phyloP scores from a whole-genome alignment of 352 stramenopile species.

The Globisporangium irregulare region DNA sequence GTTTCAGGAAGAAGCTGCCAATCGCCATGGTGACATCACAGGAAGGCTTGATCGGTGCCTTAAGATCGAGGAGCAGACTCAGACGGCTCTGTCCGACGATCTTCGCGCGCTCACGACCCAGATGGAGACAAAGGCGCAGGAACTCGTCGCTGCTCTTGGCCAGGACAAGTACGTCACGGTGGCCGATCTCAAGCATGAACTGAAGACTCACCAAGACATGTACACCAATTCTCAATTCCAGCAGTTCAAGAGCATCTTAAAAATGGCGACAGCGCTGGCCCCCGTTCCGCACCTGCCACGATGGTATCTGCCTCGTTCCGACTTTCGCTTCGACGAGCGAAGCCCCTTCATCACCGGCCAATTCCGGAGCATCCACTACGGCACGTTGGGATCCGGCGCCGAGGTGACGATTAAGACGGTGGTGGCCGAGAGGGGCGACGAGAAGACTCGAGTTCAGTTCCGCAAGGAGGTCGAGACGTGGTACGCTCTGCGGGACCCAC shows the following conservation, averaged over 20 bases:
- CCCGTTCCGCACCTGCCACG: constrained; percentile 2
- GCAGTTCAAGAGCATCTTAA: constrained; percentile 13
- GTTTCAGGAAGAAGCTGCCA: constrained; percentile 4
- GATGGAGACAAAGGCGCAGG: neutral
- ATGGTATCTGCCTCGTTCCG: constrained; percentile 23
- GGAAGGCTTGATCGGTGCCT: neutral
- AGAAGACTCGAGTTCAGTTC: constrained; percentile 15
- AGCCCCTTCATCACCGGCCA: constrained; percentile 21
- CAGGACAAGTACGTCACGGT: constrained; percentile 3
- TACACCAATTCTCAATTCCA: constrained; percentile 10
- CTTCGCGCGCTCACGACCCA: neutral
- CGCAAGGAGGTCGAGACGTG: constrained; percentile 18
- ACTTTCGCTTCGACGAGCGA: constrained; percentile 17
- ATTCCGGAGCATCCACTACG: constrained; percentile 18
- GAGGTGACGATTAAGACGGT: constrained; percentile 22
- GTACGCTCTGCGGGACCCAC: constrained; percentile 20
- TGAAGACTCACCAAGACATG: constrained; percentile 11
- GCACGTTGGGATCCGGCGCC: constrained; percentile 16
- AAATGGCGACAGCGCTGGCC: constrained; percentile 7
- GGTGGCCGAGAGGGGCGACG: constrained; percentile 7
- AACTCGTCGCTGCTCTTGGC: constrained; percentile 1
- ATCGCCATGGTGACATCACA: constrained; percentile 1
- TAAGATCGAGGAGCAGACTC: constrained; percentile 4
- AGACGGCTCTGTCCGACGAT: neutral
- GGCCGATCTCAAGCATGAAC: constrained; percentile 19